Evolutionary conservation across 768 basidiomycete genomes (phyloP).

Genomic region (Boletus pseudo-olivaceus): DNA sequence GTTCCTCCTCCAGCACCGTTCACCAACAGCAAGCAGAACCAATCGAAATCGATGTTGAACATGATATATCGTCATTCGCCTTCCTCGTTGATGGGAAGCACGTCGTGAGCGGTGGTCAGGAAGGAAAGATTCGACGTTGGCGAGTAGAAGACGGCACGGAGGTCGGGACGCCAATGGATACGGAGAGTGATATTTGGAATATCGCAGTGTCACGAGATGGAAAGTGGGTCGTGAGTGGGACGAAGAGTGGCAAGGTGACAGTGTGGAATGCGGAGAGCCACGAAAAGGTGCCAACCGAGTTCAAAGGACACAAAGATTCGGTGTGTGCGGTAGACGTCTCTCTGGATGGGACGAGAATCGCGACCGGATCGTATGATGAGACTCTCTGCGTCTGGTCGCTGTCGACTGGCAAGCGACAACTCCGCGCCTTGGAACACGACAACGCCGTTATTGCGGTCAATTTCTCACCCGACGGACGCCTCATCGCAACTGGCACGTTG

Average conservation of each 20-base stretch:
- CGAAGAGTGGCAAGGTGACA: neutral
- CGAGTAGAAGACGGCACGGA: neutral
- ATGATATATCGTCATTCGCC: neutral
- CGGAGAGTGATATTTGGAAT: neutral
- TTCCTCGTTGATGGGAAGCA: neutral
- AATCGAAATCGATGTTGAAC: neutral
- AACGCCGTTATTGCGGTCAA: neutral
- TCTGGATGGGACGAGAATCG: neutral
- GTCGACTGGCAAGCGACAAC: neutral
- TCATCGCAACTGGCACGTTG: neutral
- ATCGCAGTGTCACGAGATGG: neutral
- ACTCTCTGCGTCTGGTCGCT: neutral
- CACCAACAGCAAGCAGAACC: neutral
- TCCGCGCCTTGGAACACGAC: neutral
- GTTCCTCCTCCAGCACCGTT: neutral
- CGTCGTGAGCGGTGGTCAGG: neutral
- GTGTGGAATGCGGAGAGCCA: neutral
- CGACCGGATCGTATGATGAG: neutral
- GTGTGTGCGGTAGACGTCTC: neutral
- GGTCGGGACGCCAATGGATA: neutral
- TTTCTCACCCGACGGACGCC: neutral
- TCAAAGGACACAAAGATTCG: neutral
- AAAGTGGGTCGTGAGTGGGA: neutral
- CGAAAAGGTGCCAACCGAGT: neutral
- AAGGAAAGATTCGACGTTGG: neutral